phyloP scores from a whole-genome alignment of 2,329 filamentous ascomycete genomes.

The Calonectria fujianensis region DNA sequence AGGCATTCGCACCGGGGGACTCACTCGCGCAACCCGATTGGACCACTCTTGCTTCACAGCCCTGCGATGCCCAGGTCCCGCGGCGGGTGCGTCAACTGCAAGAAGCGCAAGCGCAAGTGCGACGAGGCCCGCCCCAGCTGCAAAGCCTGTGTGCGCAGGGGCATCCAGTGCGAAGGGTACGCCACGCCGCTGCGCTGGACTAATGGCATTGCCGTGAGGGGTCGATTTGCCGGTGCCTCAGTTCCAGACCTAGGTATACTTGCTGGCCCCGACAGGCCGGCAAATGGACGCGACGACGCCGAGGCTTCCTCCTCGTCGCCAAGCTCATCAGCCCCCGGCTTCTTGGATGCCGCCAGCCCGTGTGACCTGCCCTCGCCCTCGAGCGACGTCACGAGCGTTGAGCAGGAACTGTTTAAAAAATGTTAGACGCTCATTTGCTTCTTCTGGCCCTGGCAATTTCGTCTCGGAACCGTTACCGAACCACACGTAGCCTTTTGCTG shows the following conservation, averaged over 20 bases:
- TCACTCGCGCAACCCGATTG: not conserved
- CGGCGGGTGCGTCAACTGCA: constrained; percentile 53
- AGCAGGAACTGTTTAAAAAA: constrained; percentile 47
- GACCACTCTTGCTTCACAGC: not conserved
- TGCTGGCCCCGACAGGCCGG: not conserved
- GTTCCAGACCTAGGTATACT: constrained; percentile 39
- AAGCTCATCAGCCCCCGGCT: constrained; percentile 14
- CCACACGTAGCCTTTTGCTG: constrained; percentile 4
- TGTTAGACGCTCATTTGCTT: constrained; percentile 29
- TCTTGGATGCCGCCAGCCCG: constrained; percentile 38
- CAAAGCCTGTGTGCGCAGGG: constrained; percentile 46
- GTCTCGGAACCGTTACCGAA: constrained; percentile 1
- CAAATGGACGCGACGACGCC: not conserved
- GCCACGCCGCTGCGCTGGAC: constrained; percentile 50
- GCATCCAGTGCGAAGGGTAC: constrained; percentile 51
- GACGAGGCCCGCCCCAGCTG: constrained; percentile 51
- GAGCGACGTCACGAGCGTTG: constrained; percentile 27
- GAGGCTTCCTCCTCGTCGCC: constrained; percentile 15
- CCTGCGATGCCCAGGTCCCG: constrained; percentile 49
- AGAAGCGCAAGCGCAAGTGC: constrained; percentile 52
- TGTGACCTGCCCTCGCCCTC: constrained; percentile 37
- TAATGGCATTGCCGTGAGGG: constrained; percentile 52
- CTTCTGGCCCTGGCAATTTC: not conserved
- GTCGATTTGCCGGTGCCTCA: constrained; percentile 50
- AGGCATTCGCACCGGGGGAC: not conserved